Evolutionary conservation across 2,329 filamentous ascomycete genomes (phyloP).

Genomic region (Verticillium albo-atrum): DNA sequence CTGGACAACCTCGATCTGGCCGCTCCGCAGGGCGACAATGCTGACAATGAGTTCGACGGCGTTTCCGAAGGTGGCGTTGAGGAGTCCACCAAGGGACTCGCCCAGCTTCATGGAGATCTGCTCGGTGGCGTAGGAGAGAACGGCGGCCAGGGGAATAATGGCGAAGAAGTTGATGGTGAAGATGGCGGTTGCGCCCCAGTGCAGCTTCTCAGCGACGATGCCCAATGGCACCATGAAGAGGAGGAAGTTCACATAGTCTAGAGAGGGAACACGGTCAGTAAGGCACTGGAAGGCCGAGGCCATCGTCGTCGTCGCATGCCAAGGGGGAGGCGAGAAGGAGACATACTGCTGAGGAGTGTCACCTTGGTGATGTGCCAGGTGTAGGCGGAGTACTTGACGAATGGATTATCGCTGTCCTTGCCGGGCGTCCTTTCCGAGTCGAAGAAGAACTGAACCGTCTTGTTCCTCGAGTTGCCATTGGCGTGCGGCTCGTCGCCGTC

Average conservation of each 20-base stretch:
- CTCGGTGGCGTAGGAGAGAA: slow-evolving; percentile 74
- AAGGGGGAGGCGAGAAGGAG: background rate
- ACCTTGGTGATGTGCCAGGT: slow-evolving; percentile 53
- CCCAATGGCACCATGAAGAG: slow-evolving; percentile 72
- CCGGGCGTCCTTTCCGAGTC: slow-evolving; percentile 47
- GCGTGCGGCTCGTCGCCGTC: slow-evolving; percentile 18
- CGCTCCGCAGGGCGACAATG: slow-evolving; percentile 80
- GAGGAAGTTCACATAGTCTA: slow-evolving; percentile 62
- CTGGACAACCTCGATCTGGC: slow-evolving; percentile 94
- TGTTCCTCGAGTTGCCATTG: slow-evolving; percentile 15
- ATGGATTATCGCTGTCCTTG: slow-evolving; percentile 39
- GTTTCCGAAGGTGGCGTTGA: slow-evolving; percentile 77
- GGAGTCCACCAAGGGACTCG: slow-evolving; percentile 67
- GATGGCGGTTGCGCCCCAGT: slow-evolving; percentile 62
- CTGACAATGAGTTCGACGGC: slow-evolving; percentile 82
- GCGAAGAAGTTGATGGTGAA: slow-evolving; percentile 79
- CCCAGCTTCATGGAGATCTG: slow-evolving; percentile 69
- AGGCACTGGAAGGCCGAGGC: background rate
- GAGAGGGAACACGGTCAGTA: slow-evolving; percentile 3
- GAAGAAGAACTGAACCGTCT: slow-evolving; percentile 40
- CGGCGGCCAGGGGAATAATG: slow-evolving; percentile 70
- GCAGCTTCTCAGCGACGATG: slow-evolving; percentile 58
- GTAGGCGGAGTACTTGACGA: slow-evolving; percentile 41
- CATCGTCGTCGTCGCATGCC: background rate
- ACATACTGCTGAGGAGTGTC: slow-evolving; percentile 55